phyloP scores from a whole-genome alignment of 331 rosid species.

The Cydonia oblonga region DNA sequence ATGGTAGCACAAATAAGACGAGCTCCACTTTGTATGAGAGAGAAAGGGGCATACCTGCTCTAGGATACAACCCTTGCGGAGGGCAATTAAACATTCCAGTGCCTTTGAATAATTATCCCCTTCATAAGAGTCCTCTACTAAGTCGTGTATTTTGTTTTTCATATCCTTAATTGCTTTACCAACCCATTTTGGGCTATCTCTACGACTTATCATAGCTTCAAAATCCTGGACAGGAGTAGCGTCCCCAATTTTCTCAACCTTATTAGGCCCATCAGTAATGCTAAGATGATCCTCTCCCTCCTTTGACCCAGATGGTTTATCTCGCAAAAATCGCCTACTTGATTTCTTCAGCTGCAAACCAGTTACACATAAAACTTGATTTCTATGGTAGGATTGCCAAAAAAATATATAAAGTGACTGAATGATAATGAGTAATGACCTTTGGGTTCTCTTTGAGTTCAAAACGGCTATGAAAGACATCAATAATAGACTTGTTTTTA shows the following conservation, averaged over 20 bases:
- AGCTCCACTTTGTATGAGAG: background rate
- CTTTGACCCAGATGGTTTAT: constrained; percentile 19
- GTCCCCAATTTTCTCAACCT: constrained; percentile 60
- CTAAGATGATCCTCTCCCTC: constrained; percentile 32
- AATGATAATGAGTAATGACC: constrained; percentile 16
- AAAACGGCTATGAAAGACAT: constrained; percentile 34
- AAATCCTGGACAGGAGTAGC: constrained; percentile 64
- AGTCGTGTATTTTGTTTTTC: constrained; percentile 50
- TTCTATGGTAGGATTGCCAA: background rate
- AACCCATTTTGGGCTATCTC: constrained; percentile 71
- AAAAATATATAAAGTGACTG: background rate
- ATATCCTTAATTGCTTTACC: constrained; percentile 53
- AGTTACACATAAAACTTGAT: constrained; percentile 8
- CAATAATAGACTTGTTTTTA: constrained; percentile 36
- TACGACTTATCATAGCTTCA: constrained; percentile 63
- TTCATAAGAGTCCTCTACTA: constrained; percentile 52
- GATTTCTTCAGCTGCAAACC: constrained; percentile 46
- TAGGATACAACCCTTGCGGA: constrained; percentile 78
- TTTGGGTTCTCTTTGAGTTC: constrained; percentile 56
- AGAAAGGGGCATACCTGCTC: constrained; percentile 52
- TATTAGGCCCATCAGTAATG: constrained; percentile 22
- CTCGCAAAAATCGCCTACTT: constrained; percentile 31
- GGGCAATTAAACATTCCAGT: constrained; percentile 43
- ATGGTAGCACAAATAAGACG: background rate
- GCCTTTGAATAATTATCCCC: constrained; percentile 63